phyloP scores from a whole-genome alignment of 1,139 yeast species.

The Hyphopichia burtonii region DNA sequence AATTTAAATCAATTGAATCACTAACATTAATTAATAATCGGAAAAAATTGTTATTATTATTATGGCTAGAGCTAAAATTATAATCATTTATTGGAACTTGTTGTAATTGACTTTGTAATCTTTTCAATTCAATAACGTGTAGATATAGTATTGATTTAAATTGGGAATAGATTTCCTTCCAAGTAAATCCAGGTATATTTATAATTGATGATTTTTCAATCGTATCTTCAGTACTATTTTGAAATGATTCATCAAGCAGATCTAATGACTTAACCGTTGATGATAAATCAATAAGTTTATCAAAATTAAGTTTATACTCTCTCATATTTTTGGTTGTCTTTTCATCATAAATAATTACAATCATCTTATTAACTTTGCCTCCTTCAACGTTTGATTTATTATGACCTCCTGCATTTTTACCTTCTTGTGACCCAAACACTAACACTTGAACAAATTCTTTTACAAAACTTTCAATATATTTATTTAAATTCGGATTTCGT shows the following conservation, averaged over 20 bases:
- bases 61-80: neutral
- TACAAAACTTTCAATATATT: slow-evolving; percentile 33
- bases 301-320: slow-evolving; percentile 30
- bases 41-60: slow-evolving; percentile 21
- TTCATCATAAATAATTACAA: slow-evolving; percentile 24
- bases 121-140: slow-evolving; percentile 26
- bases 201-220: slow-evolving; percentile 12
- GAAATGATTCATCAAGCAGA: slow-evolving; percentile 8
- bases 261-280: neutral
- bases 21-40: slow-evolving; percentile 30
- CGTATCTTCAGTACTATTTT: too few relatives aligned
- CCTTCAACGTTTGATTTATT: slow-evolving; percentile 2
- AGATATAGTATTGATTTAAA: slow-evolving; percentile 28
- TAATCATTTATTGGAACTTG: slow-evolving; percentile 1
- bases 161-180: slow-evolving; percentile 36
- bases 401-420: slow-evolving; percentile 1
- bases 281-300: slow-evolving; percentile 19
- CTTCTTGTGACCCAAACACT: slow-evolving; percentile 7
- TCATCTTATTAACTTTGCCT: slow-evolving; percentile 20
- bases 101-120: slow-evolving; percentile 8
- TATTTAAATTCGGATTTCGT: slow-evolving; percentile 43
- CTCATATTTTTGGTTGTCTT: slow-evolving; percentile 16
- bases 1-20: slow-evolving; percentile 16
- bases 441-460: slow-evolving; percentile 19
- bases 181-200: slow-evolving; percentile 24